Percentiles rank a stretch among this genome's conserved stretches.
phyloP scores from a whole-genome alignment of 768 basidiomycete genomes.

The Chalciporus pseudorubinellus region DNA sequence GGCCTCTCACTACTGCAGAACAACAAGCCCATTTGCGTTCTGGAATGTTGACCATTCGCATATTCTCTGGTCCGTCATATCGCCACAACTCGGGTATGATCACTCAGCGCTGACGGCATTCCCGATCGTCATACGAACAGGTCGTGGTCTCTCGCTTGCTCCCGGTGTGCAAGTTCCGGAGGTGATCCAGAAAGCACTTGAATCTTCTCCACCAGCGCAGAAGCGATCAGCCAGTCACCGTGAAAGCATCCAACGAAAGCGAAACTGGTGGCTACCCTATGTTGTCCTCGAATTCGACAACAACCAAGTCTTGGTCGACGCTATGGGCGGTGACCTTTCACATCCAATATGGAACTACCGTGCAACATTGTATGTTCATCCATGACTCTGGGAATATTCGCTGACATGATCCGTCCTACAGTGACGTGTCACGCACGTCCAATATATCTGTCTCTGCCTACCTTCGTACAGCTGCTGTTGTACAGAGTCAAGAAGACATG shows the following conservation, averaged over 20 bases:
- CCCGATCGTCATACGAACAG: constrained; percentile 34
- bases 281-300: constrained; percentile 98
- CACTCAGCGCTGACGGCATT: background rate
- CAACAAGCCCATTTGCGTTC: constrained; percentile 61
- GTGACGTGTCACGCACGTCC: constrained; percentile 93
- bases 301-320: constrained; percentile 96
- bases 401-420: constrained; percentile 31
- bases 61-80: constrained; percentile 75
- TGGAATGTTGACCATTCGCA: constrained; percentile 92
- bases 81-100: constrained; percentile 13
- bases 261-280: constrained; percentile 93
- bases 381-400: background rate
- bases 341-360: constrained; percentile 95
- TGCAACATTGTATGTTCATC: constrained; percentile 77
- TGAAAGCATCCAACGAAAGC: constrained; percentile 89
- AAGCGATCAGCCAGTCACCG: constrained; percentile 69
- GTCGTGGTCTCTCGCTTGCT: constrained; percentile 78
- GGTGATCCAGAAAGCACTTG: constrained; percentile 79
- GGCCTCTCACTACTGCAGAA: constrained; percentile 49
- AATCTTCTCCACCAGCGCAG: constrained; percentile 51
- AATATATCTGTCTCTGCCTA: constrained; percentile 92
- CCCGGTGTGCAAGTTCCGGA: constrained; percentile 78
- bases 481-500: constrained; percentile 86
- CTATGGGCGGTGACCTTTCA: constrained; percentile 88
- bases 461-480: constrained; percentile 73